Conservation (phyloP, 192 early-diverging fungal species). For the Coemansia sp. region DNA sequence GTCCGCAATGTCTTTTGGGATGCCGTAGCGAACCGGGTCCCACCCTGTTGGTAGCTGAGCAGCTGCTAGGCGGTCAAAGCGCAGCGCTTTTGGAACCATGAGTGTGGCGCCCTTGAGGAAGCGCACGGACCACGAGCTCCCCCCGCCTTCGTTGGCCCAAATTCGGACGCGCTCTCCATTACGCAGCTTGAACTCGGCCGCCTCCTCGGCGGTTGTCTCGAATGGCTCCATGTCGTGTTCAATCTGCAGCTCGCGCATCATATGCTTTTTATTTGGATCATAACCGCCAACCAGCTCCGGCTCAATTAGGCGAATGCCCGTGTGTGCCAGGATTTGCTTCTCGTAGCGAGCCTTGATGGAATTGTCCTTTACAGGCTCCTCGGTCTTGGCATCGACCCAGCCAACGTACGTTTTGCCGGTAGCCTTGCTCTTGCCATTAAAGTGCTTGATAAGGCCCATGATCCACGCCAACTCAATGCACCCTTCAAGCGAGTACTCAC, state of each 20-base stretch:
- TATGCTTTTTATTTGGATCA: conserved; percentile 74
- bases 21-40: conserved; percentile 87
- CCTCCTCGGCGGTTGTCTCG: conserved; percentile 84
- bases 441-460: conserved; percentile 91
- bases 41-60: conserved; percentile 97
- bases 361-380: conserved; percentile 77
- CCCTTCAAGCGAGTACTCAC: conserved; percentile 58
- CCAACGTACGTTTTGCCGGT: conserved; percentile 61
- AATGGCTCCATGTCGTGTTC: conserved; percentile 85
- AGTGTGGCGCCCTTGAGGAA: conserved; percentile 85
- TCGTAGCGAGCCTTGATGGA: conserved; percentile 93
- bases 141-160: conserved; percentile 37
- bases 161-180: conserved; percentile 75
- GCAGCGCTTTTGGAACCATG: conserved; percentile 90
- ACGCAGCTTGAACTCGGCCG: conserved; percentile 77
- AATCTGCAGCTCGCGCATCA: conserved; percentile 88
- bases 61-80: conserved; percentile 85
- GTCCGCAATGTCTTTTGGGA: conserved; percentile 83
- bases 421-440: conserved; percentile 50
- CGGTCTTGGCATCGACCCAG: conserved; percentile 83
- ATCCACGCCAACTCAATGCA: conserved; percentile 98
- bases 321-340: conserved; percentile 85
- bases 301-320: conserved; percentile 61
- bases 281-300: conserved; percentile 58
- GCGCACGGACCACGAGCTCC: conserved; percentile 72